These are phyloP conservation scores for Iris pallida DNA, from an alignment of 116 monocot species.

Conservation along the genomic window DNA sequence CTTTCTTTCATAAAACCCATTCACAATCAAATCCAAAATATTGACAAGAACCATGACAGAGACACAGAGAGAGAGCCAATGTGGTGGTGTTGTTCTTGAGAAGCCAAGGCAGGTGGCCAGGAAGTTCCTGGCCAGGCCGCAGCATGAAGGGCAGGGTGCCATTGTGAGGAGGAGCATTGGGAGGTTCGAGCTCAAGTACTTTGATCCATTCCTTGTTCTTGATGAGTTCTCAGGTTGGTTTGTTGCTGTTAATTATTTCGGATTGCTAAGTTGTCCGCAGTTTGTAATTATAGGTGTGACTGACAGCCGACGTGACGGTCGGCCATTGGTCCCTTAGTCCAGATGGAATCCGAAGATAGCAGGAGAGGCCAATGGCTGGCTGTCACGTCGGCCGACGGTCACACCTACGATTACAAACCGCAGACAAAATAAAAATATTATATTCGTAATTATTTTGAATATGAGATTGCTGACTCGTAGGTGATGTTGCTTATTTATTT, in stretches of 20 bases:
- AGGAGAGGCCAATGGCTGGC: too few relatives aligned
- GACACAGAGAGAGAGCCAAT: background rate
- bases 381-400: too few relatives aligned
- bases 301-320: too few relatives aligned
- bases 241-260: too few relatives aligned
- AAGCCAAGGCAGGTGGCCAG: constrained; percentile 31
- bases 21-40: too few relatives aligned
- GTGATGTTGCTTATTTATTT: background rate
- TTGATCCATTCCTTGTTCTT: constrained; percentile 84
- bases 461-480: background rate
- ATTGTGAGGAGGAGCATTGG: constrained; percentile 77
- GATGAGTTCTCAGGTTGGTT: constrained; percentile 71
- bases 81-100: background rate
- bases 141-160: constrained; percentile 65
- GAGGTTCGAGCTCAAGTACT: constrained; percentile 63
- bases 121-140: constrained; percentile 50
- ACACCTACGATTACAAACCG: too few relatives aligned
- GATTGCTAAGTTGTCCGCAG: too few relatives aligned
- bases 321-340: too few relatives aligned
- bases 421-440: too few relatives aligned
- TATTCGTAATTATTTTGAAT: too few relatives aligned
- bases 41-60: background rate
- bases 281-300: too few relatives aligned
- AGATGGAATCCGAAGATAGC: too few relatives aligned
- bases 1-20: background rate